Conservation (phyloP, 352 stramenopile genomes). For the Phytopythium litorale region DNA sequence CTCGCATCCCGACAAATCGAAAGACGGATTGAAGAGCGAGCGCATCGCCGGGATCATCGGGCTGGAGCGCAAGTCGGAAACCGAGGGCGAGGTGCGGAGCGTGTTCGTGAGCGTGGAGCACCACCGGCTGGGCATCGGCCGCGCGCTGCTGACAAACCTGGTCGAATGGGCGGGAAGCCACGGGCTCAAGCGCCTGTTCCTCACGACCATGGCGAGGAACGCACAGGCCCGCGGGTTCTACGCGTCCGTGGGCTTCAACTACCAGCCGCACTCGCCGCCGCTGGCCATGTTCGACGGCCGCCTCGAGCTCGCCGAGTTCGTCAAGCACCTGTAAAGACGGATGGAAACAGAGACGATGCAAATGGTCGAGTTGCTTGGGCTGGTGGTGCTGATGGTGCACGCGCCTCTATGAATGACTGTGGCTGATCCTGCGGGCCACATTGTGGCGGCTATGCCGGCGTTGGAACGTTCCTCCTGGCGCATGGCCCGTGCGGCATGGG, state of each 20-base stretch:
- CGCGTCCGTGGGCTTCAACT: conserved; percentile 15
- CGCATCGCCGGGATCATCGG: conserved; percentile 21
- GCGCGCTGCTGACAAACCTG: conserved; percentile 15
- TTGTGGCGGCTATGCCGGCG: too few species aligned
- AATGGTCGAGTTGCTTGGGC: too few species aligned
- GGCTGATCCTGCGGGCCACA: too few species aligned
- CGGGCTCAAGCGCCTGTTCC: conserved; percentile 13
- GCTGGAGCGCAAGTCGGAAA: conserved; percentile 12
- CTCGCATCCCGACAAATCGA: neutral
- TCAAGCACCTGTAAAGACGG: conserved; percentile 10
- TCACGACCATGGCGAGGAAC: conserved; percentile 17
- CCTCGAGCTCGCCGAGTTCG: conserved; percentile 16
- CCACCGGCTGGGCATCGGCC: conserved; percentile 18
- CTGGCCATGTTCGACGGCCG: conserved; percentile 15
- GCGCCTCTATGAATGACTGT: too few species aligned
- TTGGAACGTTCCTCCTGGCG: too few species aligned
- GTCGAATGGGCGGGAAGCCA: conserved; percentile 14
- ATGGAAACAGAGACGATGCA: neutral
- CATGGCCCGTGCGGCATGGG: too few species aligned
- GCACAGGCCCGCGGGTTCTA: conserved; percentile 15
- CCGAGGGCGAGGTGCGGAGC: conserved; percentile 16
- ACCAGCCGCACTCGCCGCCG: conserved; percentile 9
- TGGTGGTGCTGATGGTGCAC: too few species aligned
- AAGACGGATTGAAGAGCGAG: neutral
- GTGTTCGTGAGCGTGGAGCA: conserved; percentile 22